Percentiles rank a stretch among this genome's conserved stretches.
Evolutionary conservation across 2,329 filamentous ascomycete genomes (phyloP).

Genomic region (Diaporthe amygdali): DNA sequence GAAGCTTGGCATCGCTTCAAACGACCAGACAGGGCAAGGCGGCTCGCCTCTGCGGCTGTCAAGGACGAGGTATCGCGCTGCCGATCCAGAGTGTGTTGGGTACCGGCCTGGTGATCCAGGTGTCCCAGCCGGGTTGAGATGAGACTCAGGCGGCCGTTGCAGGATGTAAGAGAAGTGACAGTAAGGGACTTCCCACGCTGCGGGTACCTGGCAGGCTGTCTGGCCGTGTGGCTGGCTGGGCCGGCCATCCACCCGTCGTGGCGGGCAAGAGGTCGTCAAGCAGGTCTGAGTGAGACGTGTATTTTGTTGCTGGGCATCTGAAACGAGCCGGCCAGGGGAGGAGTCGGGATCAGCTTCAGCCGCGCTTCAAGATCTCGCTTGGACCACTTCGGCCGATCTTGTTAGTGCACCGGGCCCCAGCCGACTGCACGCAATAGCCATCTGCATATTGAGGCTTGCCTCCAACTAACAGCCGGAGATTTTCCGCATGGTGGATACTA

Average conservation of each 20-base stretch:
- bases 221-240: not conserved
- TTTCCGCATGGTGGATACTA: not conserved
- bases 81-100: not conserved
- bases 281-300: constrained; percentile 9
- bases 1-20: constrained; percentile 23
- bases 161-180: constrained; percentile 18
- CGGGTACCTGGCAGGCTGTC: not conserved
- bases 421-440: not conserved
- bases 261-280: not conserved
- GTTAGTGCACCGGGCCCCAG: not conserved
- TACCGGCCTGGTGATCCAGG: not conserved
- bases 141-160: constrained; percentile 12
- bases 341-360: constrained; percentile 25
- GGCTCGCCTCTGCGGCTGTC: not conserved
- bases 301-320: constrained; percentile 18
- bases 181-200: not conserved
- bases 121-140: not conserved
- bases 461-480: not conserved
- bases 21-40: not conserved
- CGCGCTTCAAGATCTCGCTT: constrained; percentile 24
- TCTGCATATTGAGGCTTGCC: not conserved
- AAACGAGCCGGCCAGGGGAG: constrained; percentile 18
- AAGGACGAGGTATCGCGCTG: not conserved
- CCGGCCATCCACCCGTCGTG: not conserved
- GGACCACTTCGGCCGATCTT: constrained; percentile 6